phyloP scores from a whole-genome alignment of 805 yeast species.

The Pichia sporocuriosa region DNA sequence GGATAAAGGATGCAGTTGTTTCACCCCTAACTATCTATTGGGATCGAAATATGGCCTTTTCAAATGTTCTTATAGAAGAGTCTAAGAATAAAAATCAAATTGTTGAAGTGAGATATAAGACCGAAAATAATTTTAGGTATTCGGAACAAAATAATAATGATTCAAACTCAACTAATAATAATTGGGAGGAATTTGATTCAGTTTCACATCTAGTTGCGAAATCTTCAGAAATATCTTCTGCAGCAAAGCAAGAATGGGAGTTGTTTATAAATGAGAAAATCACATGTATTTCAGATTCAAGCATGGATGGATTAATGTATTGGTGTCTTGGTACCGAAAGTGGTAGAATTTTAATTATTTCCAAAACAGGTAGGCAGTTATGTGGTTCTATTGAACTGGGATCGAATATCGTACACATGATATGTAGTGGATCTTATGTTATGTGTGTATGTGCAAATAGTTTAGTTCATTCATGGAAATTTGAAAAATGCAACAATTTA shows the following conservation, averaged over 20 bases:
- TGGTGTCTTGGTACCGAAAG: conserved; percentile 53
- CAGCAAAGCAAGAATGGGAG: conserved; percentile 30
- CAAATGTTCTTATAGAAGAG: conserved; percentile 26
- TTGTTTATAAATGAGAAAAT: conserved; percentile 36
- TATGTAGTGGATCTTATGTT: conserved; percentile 30
- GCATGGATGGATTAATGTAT: conserved; percentile 39
- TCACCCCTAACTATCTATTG: conserved; percentile 25
- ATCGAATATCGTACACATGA: conserved; percentile 34
- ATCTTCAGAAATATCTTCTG: not conserved
- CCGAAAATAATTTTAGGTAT: conserved; percentile 12
- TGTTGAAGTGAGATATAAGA: conserved; percentile 19
- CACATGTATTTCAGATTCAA: conserved; percentile 28
- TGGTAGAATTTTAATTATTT: conserved; percentile 44
- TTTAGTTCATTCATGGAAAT: conserved; percentile 44
- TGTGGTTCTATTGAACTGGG: conserved; percentile 51
- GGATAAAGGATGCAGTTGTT: conserved; percentile 20
- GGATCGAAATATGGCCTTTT: conserved; percentile 23
- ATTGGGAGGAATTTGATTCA: conserved; percentile 32
- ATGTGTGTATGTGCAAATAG: conserved; percentile 46
- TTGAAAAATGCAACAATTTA: conserved; percentile 1
- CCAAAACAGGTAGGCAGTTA: conserved; percentile 39
- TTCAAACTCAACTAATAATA: conserved; percentile 21
- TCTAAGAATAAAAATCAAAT: conserved; percentile 12
- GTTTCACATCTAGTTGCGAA: conserved; percentile 18
- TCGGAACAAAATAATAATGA: conserved; percentile 21